Base-by-base conservation (phyloP, 164 flowering plant genomes). In the Vitis amurensis region DNA sequence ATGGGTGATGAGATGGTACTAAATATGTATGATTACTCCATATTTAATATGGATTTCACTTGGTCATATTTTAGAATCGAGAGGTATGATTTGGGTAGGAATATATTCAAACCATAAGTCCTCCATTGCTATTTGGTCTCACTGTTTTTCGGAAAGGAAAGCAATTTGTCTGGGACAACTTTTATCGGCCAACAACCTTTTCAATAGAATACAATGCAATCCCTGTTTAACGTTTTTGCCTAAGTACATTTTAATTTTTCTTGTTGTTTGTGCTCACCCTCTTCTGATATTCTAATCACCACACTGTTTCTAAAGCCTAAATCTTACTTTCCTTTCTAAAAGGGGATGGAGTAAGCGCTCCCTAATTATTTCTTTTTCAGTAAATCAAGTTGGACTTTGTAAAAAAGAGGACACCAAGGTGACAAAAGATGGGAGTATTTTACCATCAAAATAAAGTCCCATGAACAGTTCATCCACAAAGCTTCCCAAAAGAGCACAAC, bases 231-330 rank as follows among this genome's bases (percentile, higher is more conserved):
- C 67, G 8, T 67, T 68, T 55, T 51, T 8, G 9, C 53, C 49
- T 58, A 74, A 74, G 76, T 74, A 63, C 76, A 52, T 11, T 9
- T 60, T 78, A 70, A 62, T 66, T 71, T 72, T 78, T 79, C 81
- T 79, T 79, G 78, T 75, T 75, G 73, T 79, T 75, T 72, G 81
- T 79, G 81, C 73, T 12, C 37, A 4, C 6, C 51, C 13, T 66
- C 68, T 68, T 56, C 37, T 59, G 14, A 58, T 44, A 57, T 61
- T 31, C 13, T 55, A 71, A 55, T 71, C 4, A 37, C 56, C 30
- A 59, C 61, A 70, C 50, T 48, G 8, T 50, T 67, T 50, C 15
- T 9, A 48, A 61, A 55, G 19, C 27, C 17, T 69, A 73, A 67
- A 69, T 13, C 31, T 53, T 72, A 17, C 52, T 71, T 78, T 75